Percentiles rank a stretch among this genome's conserved stretches.
Conservation (phyloP, 1,284 basidiomycete species). For the Xerocomus amazonicus region DNA sequence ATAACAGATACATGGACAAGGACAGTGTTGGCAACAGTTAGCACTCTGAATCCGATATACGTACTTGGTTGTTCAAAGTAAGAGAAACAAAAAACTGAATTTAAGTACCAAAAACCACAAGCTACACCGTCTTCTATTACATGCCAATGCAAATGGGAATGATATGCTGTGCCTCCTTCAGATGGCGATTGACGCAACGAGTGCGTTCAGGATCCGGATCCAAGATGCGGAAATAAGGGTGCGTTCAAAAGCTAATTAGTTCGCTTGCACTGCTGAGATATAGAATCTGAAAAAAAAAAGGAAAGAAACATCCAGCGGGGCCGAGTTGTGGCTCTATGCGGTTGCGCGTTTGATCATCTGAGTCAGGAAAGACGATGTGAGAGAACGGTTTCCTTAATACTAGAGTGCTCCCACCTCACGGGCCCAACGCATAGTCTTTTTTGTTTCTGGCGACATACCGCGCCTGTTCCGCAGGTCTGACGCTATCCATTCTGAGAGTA, state of each 20-base stretch:
- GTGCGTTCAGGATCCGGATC: slow-evolving; percentile 19
- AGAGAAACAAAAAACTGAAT: slow-evolving; percentile 17
- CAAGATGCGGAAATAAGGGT: slow-evolving; percentile 22
- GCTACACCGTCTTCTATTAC: slow-evolving; percentile 38
- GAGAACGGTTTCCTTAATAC: background rate
- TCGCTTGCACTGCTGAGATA: slow-evolving; percentile 41
- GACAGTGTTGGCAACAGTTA: slow-evolving; percentile 4
- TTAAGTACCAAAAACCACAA: slow-evolving; percentile 28
- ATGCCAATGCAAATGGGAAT: slow-evolving; percentile 42
- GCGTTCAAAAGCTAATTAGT: slow-evolving; percentile 34
- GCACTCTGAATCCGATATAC: slow-evolving; percentile 15
- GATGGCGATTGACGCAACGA: slow-evolving; percentile 43
- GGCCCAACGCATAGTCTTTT: slow-evolving; percentile 80
- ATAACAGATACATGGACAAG: slow-evolving; percentile 24
- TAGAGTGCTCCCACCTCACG: slow-evolving; percentile 57
- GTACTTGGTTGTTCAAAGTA: slow-evolving; percentile 8
- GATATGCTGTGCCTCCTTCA: slow-evolving; percentile 58
- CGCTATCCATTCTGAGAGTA: slow-evolving; percentile 82
- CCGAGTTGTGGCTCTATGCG: slow-evolving; percentile 41
- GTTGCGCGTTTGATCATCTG: slow-evolving; percentile 73
- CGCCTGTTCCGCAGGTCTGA: slow-evolving; percentile 71
- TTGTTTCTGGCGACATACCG: slow-evolving; percentile 65
- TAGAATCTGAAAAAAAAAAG: slow-evolving; percentile 20
- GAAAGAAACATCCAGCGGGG: slow-evolving; percentile 12
- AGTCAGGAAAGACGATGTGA: background rate